Percentiles rank a stretch among this genome's conserved stretches.
These are phyloP conservation scores for Eucalyptus curtisii DNA, from an alignment of 345 rosid genomes.

Conservation along the genomic window DNA sequence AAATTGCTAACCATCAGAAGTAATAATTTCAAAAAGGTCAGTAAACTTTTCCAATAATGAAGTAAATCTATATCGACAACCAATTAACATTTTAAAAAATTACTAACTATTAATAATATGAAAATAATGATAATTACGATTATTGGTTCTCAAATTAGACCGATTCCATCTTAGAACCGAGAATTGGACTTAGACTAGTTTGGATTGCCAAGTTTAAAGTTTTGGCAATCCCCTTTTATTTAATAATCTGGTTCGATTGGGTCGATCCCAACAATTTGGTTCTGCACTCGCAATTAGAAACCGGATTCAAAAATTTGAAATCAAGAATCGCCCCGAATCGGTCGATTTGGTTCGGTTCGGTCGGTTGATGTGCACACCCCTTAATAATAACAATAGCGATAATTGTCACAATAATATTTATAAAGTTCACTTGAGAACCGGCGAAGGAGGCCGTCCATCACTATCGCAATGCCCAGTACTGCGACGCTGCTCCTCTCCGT, in stretches of 20 bases:
- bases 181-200: rapidly evolving
- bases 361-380: rapidly evolving
- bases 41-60: not conserved
- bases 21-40: not conserved
- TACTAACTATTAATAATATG: not conserved
- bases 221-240: too few relatives aligned
- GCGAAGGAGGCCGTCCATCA: not conserved
- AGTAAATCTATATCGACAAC: not conserved
- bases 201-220: too few relatives aligned
- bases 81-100: not conserved
- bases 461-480: not conserved
- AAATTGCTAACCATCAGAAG: not conserved
- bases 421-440: not conserved
- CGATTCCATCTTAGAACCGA: rapidly evolving
- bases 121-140: not conserved
- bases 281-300: rapidly evolving
- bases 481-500: not conserved
- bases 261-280: rapidly evolving
- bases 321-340: rapidly evolving
- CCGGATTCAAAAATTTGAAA: not conserved
- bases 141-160: rapidly evolving
- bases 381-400: rapidly evolving
- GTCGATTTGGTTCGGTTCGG: rapidly evolving
- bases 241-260: rapidly evolving
- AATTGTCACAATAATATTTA: not conserved